These are phyloP conservation scores for Narthecium ossifragum DNA, from an alignment of 106 monocot species.

Conservation along the genomic window DNA sequence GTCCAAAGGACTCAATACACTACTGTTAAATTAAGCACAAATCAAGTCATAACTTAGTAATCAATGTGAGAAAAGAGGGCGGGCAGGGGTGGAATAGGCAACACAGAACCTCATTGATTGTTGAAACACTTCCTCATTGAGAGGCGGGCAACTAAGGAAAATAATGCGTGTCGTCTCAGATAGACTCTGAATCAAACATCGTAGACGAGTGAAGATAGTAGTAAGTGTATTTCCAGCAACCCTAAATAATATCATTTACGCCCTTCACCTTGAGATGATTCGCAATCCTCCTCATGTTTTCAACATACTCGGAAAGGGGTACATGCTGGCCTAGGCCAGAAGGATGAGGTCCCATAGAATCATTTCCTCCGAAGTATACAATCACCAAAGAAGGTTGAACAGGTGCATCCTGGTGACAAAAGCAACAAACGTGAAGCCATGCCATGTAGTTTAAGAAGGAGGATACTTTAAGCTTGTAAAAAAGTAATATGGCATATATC, in stretches of 20 bases:
- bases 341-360: constrained; percentile 68
- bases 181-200: constrained; percentile 45
- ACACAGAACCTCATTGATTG: constrained; percentile 26
- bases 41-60: background rate
- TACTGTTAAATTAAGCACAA: constrained; percentile 12
- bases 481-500: too few species aligned
- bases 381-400: constrained; percentile 75
- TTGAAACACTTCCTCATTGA: constrained; percentile 63
- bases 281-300: constrained; percentile 79
- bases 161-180: constrained; percentile 67
- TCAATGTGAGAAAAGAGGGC: background rate
- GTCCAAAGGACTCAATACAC: constrained; percentile 23
- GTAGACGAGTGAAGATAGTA: background rate
- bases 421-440: too few species aligned
- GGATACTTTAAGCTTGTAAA: too few species aligned
- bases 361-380: constrained; percentile 91
- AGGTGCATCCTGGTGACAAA: constrained; percentile 41
- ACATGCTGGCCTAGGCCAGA: constrained; percentile 87
- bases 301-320: constrained; percentile 69
- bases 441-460: too few species aligned
- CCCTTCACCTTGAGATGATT: constrained; percentile 53
- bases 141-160: constrained; percentile 75
- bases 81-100: background rate
- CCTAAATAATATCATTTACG: background rate
- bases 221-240: background rate